A percentile compares a stretch with the other conserved stretches of the same genome.
Evolutionary conservation across 331 rosid species (phyloP).

Genomic region (Ulmus americana): DNA sequence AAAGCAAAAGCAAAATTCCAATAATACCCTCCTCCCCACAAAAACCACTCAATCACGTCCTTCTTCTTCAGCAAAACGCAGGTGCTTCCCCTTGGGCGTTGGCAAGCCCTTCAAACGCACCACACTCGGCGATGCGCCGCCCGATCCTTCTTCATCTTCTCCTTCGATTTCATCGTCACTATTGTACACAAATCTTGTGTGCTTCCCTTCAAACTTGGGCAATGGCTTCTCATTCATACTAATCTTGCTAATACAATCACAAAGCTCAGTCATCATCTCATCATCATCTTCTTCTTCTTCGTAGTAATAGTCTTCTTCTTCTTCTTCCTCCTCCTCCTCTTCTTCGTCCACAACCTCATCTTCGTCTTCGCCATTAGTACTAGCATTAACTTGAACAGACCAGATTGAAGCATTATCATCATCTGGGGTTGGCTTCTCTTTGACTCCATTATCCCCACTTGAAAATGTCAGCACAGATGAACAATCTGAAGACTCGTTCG

Average conservation of each 20-base stretch:
- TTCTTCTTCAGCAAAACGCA: conserved; percentile 54
- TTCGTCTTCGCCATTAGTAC: conserved; percentile 50
- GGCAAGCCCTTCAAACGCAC: conserved; percentile 68
- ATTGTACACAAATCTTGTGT: conserved; percentile 63
- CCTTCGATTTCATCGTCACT: conserved; percentile 75
- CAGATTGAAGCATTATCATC: conserved; percentile 78
- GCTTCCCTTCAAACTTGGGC: conserved; percentile 62
- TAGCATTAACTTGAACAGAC: conserved; percentile 84
- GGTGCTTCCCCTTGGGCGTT: conserved; percentile 77
- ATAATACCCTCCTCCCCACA: background rate
- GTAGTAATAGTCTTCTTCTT: conserved; percentile 11
- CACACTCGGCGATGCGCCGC: conserved; percentile 25
- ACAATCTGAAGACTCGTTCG: conserved; percentile 38
- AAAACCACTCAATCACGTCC: background rate
- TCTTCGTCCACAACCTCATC: conserved; percentile 39
- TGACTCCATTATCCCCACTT: conserved; percentile 18
- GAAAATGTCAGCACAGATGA: conserved; percentile 44
- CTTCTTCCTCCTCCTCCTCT: conserved; percentile 15
- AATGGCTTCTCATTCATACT: conserved; percentile 40
- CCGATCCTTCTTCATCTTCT: conserved; percentile 30
- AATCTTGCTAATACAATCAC: conserved; percentile 56
- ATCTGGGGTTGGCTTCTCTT: conserved; percentile 34
- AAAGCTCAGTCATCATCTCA: conserved; percentile 53
- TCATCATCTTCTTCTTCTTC: conserved; percentile 27
- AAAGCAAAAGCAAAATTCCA: background rate